Conservation (phyloP, 2,329 filamentous ascomycete genomes). For the Rasamsonia emersonii region DNA sequence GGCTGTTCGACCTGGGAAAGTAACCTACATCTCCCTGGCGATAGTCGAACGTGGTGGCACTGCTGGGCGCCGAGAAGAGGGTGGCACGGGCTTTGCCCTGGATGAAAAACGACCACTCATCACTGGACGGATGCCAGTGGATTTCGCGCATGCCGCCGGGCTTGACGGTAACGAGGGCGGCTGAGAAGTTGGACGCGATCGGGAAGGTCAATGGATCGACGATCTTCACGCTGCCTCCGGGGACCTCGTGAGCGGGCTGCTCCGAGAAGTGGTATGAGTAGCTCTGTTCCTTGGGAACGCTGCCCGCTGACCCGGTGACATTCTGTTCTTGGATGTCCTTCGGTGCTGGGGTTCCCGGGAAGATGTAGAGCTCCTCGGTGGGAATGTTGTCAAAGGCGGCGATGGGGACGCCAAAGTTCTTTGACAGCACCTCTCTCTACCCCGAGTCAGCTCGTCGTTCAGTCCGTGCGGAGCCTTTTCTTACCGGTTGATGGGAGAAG, state of each 20-base stretch:
- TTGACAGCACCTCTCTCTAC: slow-evolving; percentile 44
- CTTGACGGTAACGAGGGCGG: slow-evolving; percentile 61
- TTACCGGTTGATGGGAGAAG: slow-evolving; percentile 34
- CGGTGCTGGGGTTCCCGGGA: slow-evolving; percentile 57
- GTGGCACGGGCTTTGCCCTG: slow-evolving; percentile 62
- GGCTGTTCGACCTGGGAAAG: slow-evolving; percentile 67
- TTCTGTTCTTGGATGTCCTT: slow-evolving; percentile 57
- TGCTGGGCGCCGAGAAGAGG: slow-evolving; percentile 61
- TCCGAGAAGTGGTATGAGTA: slow-evolving; percentile 67
- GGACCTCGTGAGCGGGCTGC: slow-evolving; percentile 56
- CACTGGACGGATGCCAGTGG: slow-evolving; percentile 73
- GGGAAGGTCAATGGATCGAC: slow-evolving; percentile 69
- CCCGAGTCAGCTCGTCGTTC: neutral
- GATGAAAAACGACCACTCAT: slow-evolving; percentile 77
- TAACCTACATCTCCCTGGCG: slow-evolving; percentile 66
- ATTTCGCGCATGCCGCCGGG: slow-evolving; percentile 68
- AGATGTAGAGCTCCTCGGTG: slow-evolving; percentile 64
- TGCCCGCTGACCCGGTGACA: slow-evolving; percentile 51
- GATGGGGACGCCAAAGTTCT: slow-evolving; percentile 44
- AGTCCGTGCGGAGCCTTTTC: neutral
- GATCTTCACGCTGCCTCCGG: slow-evolving; percentile 64
- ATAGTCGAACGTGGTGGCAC: slow-evolving; percentile 68
- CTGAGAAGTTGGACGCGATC: slow-evolving; percentile 63
- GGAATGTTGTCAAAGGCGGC: slow-evolving; percentile 55
- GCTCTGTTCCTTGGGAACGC: slow-evolving; percentile 54